A percentile compares a stretch with the other conserved stretches of the same genome.
These are phyloP conservation scores for Somion occarium DNA, from an alignment of 1,284 basidiomycete species.

Conservation along the genomic window DNA sequence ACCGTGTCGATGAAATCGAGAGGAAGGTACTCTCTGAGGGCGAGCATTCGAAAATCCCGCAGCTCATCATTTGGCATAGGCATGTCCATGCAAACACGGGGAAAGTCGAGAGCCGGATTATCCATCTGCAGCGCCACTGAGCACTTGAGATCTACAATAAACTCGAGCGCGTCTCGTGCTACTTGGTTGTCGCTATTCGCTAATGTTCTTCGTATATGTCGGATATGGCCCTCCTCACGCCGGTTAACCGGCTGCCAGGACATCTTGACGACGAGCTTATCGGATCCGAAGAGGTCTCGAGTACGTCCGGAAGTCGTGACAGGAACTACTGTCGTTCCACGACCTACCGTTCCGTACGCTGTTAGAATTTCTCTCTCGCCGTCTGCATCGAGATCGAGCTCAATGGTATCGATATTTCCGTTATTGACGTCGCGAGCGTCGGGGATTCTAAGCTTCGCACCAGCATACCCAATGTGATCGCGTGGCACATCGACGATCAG, in stretches of 20 bases:
- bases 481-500: no score
- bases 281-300: not conserved
- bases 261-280: not conserved
- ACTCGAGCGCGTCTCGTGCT: not conserved
- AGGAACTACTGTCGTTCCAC: slow-evolving; percentile 1
- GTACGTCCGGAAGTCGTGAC: not conserved
- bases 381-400: not conserved
- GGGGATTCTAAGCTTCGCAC: no score
- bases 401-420: no score
- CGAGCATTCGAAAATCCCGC: slow-evolving; percentile 1
- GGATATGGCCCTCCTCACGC: not conserved
- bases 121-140: not conserved
- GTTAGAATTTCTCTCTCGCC: not conserved
- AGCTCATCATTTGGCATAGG: not conserved
- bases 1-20: not conserved
- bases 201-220: not conserved
- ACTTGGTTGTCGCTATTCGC: not conserved
- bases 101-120: no score
- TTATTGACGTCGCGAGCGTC: no score
- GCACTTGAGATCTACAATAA: slow-evolving; percentile 1
- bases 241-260: not conserved
- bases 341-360: not conserved
- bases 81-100: not conserved
- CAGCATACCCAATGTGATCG: no score
- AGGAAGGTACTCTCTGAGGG: not conserved